Conservation (phyloP, 2,329 filamentous ascomycete species). For the Ascochyta pisi region DNA sequence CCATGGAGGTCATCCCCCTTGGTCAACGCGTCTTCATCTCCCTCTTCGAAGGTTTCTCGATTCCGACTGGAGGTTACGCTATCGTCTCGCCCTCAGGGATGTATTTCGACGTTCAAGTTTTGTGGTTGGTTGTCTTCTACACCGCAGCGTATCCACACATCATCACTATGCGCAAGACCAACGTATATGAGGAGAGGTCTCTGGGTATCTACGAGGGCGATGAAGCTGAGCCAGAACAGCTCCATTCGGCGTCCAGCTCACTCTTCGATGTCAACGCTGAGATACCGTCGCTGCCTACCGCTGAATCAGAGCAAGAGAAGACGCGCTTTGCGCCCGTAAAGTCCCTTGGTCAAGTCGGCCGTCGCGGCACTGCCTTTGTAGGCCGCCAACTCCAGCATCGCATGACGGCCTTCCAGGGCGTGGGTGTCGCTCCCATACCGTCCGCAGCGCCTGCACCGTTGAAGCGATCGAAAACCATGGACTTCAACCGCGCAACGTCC, state of each 20-base stretch:
- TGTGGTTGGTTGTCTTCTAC: constrained; percentile 31
- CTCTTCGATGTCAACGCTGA: constrained; percentile 28
- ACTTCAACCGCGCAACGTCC: constrained; percentile 28
- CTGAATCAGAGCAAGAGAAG: constrained; percentile 14
- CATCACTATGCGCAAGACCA: constrained; percentile 32
- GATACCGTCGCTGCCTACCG: constrained; percentile 18
- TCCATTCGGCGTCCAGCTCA: constrained; percentile 29
- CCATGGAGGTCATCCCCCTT: constrained; percentile 28
- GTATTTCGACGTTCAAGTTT: constrained; percentile 32
- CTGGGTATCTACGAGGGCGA: constrained; percentile 30
- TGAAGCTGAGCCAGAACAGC: constrained; percentile 28
- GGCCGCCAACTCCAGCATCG: constrained; percentile 29
- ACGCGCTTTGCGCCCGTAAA: constrained; percentile 16
- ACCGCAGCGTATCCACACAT: constrained; percentile 32
- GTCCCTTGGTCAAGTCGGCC: constrained; percentile 15
- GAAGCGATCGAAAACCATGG: constrained; percentile 22
- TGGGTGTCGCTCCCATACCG: constrained; percentile 24
- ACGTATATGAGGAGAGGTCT: constrained; percentile 31
- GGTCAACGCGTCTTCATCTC: constrained; percentile 31
- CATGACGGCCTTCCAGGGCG: constrained; percentile 32
- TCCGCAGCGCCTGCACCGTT: constrained; percentile 15
- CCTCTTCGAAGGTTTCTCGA: constrained; percentile 33
- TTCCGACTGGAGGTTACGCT: constrained; percentile 32
- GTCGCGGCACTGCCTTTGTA: constrained; percentile 29
- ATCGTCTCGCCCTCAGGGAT: constrained; percentile 29